A percentile compares a stretch with the other conserved stretches of the same genome.
These are phyloP conservation scores for Blastocladiella emersonii DNA, from an alignment of 371 early-diverging fungal species.

Conservation along the genomic window DNA sequence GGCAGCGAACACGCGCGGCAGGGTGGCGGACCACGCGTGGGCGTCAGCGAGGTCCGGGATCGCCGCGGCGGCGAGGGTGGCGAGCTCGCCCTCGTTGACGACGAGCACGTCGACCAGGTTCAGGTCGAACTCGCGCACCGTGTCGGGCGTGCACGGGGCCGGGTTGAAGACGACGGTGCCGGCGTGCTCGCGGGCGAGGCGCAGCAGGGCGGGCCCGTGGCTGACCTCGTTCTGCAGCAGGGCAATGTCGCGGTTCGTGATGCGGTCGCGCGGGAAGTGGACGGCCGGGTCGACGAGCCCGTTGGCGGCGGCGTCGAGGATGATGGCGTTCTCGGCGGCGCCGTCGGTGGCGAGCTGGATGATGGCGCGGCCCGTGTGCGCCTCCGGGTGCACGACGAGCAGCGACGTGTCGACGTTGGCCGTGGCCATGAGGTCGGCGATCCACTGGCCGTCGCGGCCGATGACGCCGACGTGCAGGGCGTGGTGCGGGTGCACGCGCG, in stretches of 20 bases:
- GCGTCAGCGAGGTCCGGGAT: not conserved
- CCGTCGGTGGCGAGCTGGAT: not conserved
- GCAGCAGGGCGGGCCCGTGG: not conserved
- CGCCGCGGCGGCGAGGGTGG: not conserved
- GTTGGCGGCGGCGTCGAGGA: not conserved
- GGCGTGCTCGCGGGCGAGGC: not conserved
- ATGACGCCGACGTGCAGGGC: not conserved
- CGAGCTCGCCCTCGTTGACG: conserved; percentile 1
- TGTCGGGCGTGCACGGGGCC: not conserved
- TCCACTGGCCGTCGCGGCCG: not conserved
- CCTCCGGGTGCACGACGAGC: not conserved
- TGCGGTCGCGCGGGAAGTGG: not conserved
- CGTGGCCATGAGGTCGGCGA: not conserved
- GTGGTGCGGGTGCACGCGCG: not conserved
- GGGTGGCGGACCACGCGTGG: too few relatives aligned
- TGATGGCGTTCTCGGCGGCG: not conserved
- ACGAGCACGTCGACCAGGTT: not conserved
- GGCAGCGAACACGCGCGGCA: too few relatives aligned
- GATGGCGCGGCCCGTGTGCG: not conserved
- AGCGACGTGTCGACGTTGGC: not conserved
- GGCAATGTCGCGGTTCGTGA: not conserved
- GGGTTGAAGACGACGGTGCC: not conserved
- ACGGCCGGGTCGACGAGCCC: not conserved
- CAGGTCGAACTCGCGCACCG: not conserved
- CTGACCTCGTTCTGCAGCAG: not conserved